Evolutionary conservation across 2,329 filamentous ascomycete genomes (phyloP).

Genomic region (Colletotrichum sp.): DNA sequence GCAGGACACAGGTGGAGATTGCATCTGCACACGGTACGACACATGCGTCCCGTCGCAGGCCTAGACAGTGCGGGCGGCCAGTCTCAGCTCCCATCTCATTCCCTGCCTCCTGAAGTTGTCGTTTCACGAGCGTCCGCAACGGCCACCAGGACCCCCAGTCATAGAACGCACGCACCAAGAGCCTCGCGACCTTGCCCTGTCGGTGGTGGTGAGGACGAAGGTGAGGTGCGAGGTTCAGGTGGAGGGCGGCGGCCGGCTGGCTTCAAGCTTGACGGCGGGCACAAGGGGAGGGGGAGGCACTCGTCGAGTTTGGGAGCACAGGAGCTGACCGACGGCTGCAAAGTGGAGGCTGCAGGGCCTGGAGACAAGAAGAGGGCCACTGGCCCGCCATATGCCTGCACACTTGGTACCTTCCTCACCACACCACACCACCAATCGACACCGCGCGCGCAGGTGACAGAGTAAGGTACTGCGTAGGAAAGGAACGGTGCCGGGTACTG

Average conservation of each 20-base stretch:
- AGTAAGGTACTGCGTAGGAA: not conserved
- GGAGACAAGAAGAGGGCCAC: not conserved
- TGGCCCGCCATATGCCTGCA: not conserved
- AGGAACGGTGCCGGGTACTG: not conserved
- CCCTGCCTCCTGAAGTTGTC: constrained; percentile 14
- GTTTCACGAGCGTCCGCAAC: constrained; percentile 22
- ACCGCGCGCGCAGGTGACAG: not conserved
- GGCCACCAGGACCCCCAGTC: constrained; percentile 15
- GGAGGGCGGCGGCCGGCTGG: not conserved
- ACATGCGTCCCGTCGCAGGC: rapidly evolving
- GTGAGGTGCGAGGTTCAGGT: not conserved
- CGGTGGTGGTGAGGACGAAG: constrained; percentile 8
- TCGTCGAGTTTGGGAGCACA: not conserved
- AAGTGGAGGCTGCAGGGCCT: constrained; percentile 2
- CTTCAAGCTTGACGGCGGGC: not conserved
- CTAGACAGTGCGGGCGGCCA: not conserved
- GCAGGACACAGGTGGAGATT: not conserved
- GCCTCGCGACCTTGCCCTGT: constrained; percentile 17
- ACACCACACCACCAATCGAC: not conserved
- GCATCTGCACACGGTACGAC: not conserved
- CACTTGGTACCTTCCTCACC: not conserved
- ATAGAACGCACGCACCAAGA: constrained; percentile 4
- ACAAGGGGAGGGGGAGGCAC: not conserved
- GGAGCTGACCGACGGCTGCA: not conserved
- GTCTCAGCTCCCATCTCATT: constrained; percentile 12